A percentile compares a stretch with the other conserved stretches of the same genome.
These are phyloP conservation scores for Colletotrichum euphorbiae DNA, from an alignment of 2,329 filamentous ascomycete genomes.

Conservation along the genomic window DNA sequence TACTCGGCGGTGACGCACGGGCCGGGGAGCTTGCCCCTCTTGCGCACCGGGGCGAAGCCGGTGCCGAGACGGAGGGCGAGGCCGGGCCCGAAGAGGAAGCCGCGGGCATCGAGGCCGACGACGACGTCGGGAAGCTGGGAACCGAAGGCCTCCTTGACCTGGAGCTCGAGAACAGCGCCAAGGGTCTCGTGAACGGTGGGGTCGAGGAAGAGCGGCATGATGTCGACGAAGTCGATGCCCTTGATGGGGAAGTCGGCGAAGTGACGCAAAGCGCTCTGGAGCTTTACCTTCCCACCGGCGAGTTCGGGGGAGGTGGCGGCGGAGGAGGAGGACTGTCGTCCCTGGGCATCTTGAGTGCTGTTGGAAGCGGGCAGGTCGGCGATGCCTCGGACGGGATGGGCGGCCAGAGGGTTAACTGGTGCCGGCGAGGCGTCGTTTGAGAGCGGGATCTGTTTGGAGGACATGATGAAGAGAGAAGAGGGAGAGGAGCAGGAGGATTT, in stretches of 20 bases:
- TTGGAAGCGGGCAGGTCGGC: slow-evolving; percentile 45
- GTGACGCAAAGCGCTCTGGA: slow-evolving; percentile 78
- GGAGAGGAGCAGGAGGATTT: slow-evolving; percentile 44
- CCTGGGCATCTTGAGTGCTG: slow-evolving; percentile 67
- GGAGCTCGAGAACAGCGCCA: slow-evolving; percentile 85
- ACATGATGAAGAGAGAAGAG: slow-evolving; percentile 51
- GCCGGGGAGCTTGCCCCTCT: slow-evolving; percentile 95
- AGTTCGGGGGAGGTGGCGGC: slow-evolving; percentile 72
- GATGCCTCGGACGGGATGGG: slow-evolving; percentile 44
- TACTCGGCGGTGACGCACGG: slow-evolving; percentile 86
- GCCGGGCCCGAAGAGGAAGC: slow-evolving; percentile 94
- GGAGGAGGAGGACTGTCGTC: slow-evolving; percentile 72
- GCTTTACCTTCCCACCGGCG: slow-evolving; percentile 78
- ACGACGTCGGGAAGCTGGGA: slow-evolving; percentile 83
- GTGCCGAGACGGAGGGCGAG: slow-evolving; percentile 86
- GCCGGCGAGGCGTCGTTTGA: slow-evolving; percentile 38
- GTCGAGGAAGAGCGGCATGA: slow-evolving; percentile 93
- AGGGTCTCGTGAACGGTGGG: slow-evolving; percentile 79
- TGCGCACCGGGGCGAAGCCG: slow-evolving; percentile 91
- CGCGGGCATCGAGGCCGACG: slow-evolving; percentile 91
- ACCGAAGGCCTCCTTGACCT: slow-evolving; percentile 74
- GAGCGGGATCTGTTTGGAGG: slow-evolving; percentile 38
- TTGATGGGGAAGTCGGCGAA: slow-evolving; percentile 92
- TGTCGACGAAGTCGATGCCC: slow-evolving; percentile 97
- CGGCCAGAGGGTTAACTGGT: slow-evolving; percentile 48